These are phyloP conservation scores for Rhizopogon roseolus DNA, from an alignment of 768 basidiomycete species.

Conservation along the genomic window DNA sequence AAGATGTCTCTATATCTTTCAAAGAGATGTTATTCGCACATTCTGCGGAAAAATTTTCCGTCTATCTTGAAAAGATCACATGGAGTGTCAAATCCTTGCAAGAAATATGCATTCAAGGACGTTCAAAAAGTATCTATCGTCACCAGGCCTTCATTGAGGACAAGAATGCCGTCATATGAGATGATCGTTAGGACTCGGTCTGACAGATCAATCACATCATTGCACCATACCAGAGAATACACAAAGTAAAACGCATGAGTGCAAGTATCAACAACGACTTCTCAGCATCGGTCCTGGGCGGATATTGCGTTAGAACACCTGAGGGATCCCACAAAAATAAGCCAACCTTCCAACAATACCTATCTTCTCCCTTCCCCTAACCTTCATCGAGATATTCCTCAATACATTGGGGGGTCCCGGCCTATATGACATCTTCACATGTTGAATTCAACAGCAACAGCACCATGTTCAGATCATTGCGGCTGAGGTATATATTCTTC, in stretches of 20 bases:
- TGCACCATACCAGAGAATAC: not conserved
- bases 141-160: too few species aligned
- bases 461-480: slow-evolving; percentile 61
- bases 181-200: too few species aligned
- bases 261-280: slow-evolving; percentile 59
- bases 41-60: too few species aligned
- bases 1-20: too few species aligned
- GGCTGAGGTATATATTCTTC: slow-evolving; percentile 31
- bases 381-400: slow-evolving; percentile 54
- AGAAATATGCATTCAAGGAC: too few species aligned
- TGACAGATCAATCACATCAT: not conserved
- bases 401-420: slow-evolving; percentile 70
- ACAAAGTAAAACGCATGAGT: slow-evolving; percentile 27
- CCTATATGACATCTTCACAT: slow-evolving; percentile 56
- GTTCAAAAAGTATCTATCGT: too few species aligned
- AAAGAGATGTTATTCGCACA: too few species aligned
- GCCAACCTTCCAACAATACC: slow-evolving; percentile 62
- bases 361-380: slow-evolving; percentile 68
- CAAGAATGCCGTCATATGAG: too few species aligned
- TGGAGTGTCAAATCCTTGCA: too few species aligned
- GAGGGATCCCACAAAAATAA: not conserved
- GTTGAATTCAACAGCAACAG: slow-evolving; percentile 56
- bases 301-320: not conserved
- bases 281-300: slow-evolving; percentile 44
- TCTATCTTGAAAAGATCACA: too few species aligned